phyloP scores from a whole-genome alignment of 768 basidiomycete genomes.

The Phaffia australis region DNA sequence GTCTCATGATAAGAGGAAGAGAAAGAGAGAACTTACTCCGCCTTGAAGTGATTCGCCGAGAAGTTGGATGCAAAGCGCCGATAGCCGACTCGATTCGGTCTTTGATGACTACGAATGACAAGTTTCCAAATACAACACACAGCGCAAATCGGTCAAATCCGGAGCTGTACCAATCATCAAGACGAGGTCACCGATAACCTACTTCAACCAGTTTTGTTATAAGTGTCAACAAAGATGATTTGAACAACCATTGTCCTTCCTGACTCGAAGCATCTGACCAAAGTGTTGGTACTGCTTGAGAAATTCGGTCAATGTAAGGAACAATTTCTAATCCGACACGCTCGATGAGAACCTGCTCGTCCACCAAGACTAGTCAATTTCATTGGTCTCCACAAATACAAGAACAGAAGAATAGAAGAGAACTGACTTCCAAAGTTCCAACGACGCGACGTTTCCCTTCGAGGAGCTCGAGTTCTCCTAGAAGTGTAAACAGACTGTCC shows the following conservation, averaged over 20 bases:
- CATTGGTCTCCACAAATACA: background rate
- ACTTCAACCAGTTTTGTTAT: constrained; percentile 24
- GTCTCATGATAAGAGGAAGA: background rate
- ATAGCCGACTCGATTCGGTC: constrained; percentile 5
- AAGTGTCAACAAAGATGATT: constrained; percentile 8
- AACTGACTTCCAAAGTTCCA: constrained; percentile 9
- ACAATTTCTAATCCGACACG: constrained; percentile 21
- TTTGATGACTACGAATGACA: constrained; percentile 7
- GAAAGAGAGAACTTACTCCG: background rate
- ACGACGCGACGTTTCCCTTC: constrained; percentile 19
- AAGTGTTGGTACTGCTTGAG: constrained; percentile 11
- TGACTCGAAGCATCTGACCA: constrained; percentile 13
- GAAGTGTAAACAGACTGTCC: constrained; percentile 11
- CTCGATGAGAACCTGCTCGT: constrained; percentile 20
- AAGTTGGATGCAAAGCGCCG: constrained; percentile 18
- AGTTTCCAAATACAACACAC: background rate
- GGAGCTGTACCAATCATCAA: background rate
- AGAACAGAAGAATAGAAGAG: background rate
- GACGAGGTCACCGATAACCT: background rate
- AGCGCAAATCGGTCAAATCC: background rate
- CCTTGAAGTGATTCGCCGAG: constrained; percentile 12
- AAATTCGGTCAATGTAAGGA: constrained; percentile 10
- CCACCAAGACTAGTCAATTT: background rate
- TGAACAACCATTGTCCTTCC: constrained; percentile 25
- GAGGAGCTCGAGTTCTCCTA: constrained; percentile 22